Conservation (phyloP, 2,329 filamentous ascomycete genomes). For the Fusarium camptoceras region DNA sequence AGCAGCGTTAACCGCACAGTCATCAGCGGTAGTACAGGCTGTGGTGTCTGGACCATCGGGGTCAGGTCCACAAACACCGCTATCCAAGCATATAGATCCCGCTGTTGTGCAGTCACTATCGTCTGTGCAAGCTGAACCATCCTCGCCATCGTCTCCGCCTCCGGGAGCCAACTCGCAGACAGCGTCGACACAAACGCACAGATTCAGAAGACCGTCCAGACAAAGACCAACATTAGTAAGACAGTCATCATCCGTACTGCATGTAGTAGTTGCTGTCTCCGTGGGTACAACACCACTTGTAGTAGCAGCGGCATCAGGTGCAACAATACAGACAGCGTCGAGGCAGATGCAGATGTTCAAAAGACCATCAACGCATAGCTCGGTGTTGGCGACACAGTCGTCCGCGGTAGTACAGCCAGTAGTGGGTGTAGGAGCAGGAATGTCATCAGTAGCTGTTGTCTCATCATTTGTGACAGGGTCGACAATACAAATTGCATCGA, state of each 20-base stretch:
- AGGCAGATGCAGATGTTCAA: not conserved
- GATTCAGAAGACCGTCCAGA: not conserved
- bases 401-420: not conserved
- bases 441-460: not conserved
- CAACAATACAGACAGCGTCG: not conserved
- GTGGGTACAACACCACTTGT: not conserved
- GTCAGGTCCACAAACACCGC: not conserved
- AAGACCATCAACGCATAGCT: not conserved
- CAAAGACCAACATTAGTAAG: not conserved
- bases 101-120: not conserved
- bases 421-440: not conserved
- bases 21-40: not conserved
- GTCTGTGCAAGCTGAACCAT: not conserved
- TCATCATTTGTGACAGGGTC: not conserved
- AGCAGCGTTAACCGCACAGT: not conserved
- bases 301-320: not conserved
- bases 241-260: not conserved
- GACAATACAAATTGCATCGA: constrained; percentile 2
- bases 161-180: not conserved
- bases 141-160: not conserved
- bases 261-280: not conserved
- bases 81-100: not conserved
- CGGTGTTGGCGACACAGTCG: not conserved
- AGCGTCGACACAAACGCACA: not conserved
- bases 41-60: not conserved